These are phyloP conservation scores for Canariomyces notabilis DNA, from an alignment of 2,329 filamentous ascomycete species.

Conservation along the genomic window DNA sequence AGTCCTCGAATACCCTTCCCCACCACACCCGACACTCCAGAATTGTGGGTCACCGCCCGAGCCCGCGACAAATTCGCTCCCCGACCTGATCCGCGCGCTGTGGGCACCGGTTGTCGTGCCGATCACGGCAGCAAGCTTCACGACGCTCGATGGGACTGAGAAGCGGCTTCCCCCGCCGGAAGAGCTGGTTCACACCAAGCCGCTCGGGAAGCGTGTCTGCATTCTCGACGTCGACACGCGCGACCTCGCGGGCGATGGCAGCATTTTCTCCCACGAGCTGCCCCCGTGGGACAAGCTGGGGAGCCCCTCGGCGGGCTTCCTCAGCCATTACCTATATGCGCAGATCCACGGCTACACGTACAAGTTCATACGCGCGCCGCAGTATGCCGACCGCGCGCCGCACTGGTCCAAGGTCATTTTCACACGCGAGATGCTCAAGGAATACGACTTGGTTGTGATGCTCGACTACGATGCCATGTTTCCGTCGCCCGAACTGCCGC, in stretches of 20 bases:
- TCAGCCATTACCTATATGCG: slow-evolving; percentile 44
- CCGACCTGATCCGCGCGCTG: slow-evolving; percentile 20
- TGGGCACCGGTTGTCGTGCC: slow-evolving; percentile 22
- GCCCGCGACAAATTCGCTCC: slow-evolving; percentile 10
- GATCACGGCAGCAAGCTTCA: slow-evolving; percentile 19
- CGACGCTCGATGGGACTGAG: slow-evolving; percentile 16
- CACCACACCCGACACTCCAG: background rate
- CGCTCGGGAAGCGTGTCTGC: slow-evolving; percentile 37
- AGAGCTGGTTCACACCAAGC: slow-evolving; percentile 30
- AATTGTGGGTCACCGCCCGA: slow-evolving; percentile 3
- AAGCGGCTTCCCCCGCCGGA: slow-evolving; percentile 16
- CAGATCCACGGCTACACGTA: slow-evolving; percentile 45
- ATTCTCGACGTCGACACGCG: slow-evolving; percentile 44
- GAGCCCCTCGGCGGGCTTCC: slow-evolving; percentile 36
- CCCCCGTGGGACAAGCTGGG: slow-evolving; percentile 38
- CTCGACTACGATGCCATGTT: slow-evolving; percentile 44
- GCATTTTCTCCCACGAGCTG: slow-evolving; percentile 32
- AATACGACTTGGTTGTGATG: slow-evolving; percentile 41
- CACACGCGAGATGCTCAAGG: slow-evolving; percentile 38
- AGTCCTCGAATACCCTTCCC: slow-evolving; percentile 3
- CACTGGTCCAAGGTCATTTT: slow-evolving; percentile 44
- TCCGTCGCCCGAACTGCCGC: slow-evolving; percentile 38
- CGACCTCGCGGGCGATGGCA: slow-evolving; percentile 32
- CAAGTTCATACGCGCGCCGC: slow-evolving; percentile 39
- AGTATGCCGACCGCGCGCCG: slow-evolving; percentile 37